phyloP scores from a whole-genome alignment of 2,329 filamentous ascomycete species.

The Nemania diffusa region DNA sequence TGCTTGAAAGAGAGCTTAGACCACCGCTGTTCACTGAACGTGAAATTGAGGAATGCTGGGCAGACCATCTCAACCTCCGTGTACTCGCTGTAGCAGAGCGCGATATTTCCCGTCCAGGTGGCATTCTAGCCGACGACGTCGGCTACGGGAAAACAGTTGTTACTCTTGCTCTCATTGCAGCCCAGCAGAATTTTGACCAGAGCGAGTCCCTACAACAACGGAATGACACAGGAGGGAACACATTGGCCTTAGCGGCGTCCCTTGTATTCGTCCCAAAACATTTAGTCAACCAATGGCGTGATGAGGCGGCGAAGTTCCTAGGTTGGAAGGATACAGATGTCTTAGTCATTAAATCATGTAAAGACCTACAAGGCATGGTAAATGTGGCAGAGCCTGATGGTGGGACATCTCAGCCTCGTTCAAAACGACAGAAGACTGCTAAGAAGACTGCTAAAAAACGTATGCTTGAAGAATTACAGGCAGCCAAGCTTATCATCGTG shows the following conservation, averaged over 20 bases:
- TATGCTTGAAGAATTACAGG: conserved; percentile 37
- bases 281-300: conserved; percentile 54
- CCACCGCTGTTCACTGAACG: conserved; percentile 48
- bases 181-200: conserved; percentile 41
- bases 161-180: conserved; percentile 52
- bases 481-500: conserved; percentile 54
- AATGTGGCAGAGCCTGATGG: not conserved
- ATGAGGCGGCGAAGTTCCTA: conserved; percentile 51
- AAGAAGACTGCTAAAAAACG: not conserved
- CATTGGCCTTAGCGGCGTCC: conserved; percentile 50
- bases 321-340: conserved; percentile 38
- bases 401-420: not conserved
- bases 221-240: conserved; percentile 13
- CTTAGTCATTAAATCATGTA: conserved; percentile 42
- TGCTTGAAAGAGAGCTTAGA: conserved; percentile 44
- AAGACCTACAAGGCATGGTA: conserved; percentile 22
- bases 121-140: conserved; percentile 57
- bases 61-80: conserved; percentile 49
- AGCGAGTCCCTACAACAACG: conserved; percentile 37
- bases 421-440: conserved; percentile 15
- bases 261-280: conserved; percentile 55
- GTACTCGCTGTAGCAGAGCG: conserved; percentile 48
- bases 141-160: conserved; percentile 59
- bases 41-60: conserved; percentile 54
- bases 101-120: conserved; percentile 48